Base-by-base conservation (phyloP, 495 filamentous ascomycete species). In the Talaromyces thailandensis region DNA sequence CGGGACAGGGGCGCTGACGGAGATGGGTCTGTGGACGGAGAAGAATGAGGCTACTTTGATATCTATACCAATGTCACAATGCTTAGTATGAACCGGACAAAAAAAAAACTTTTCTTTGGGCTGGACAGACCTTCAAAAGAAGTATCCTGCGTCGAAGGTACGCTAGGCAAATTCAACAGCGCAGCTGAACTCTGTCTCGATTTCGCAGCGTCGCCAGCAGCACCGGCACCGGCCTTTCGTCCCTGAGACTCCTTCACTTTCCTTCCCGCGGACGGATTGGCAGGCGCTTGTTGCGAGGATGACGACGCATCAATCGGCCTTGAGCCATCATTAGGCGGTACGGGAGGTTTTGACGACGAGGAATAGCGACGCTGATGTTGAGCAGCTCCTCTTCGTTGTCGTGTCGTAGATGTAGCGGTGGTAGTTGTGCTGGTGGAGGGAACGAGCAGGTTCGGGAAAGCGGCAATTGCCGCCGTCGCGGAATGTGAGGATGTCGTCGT, bases 21-120 rank as follows among this genome's bases (percentile, higher is more conserved):
- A 95, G 66, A 98, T 93, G 4, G 94, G 94, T 58, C 94, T 85
- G 78, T 98, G 92, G 64, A 93, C 88, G 62, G 94, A 94, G 77
- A 97, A 98, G 81, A 98, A 98, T 56, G 88, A 88, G 6, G 93
- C 92, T 31, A 96, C 79, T 64, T 87, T 87, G 51, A 97, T 79
- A 69, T 95, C 94, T 98, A 35, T 64, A 57, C 14, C 26, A 12
- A 16, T 8, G 9, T 31, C n/a, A 56, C 35, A 16, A 16, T 9
- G 9, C 61, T 60, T 62, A 56, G 61, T 40, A 55, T 26, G n/a
- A 6, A 37, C 11, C 37, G 5, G 53, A 6, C 26, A 1, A 16
- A 51, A 62, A 50, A 55, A 70, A 35, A 76, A 56, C 48, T 24
- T 43, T 16, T 24, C 18, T 37, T 53, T 9, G 29, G 26, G 25